Evolutionary conservation across 139 green algal genomes (phyloP), one percentile per base, ranked within the genome.

Genomic region (Micromonas commoda): DNA sequence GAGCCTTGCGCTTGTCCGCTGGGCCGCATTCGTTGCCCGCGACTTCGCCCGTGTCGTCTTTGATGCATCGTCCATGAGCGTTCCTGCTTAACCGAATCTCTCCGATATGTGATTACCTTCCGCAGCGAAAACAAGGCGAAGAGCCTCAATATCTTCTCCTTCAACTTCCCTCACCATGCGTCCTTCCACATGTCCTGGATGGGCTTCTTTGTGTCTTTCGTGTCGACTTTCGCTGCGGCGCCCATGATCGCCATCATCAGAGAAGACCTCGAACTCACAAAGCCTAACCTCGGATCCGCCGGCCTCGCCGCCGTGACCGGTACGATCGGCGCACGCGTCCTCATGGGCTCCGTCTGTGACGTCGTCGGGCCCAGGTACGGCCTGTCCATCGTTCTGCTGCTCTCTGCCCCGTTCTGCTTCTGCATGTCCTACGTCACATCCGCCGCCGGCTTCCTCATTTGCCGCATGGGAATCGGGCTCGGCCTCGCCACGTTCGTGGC

Each of bases 141-240:
- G 61, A 57, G 73, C 19, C 60, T 93, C 5, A 88, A 86, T 33
- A 63, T 91, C 29, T 89, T 78, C 23, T 86, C 75, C 2, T 75
- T 88, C 21, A 52, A 70, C 2, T 64, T 53, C 38, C 87, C 88
- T 31, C 90, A 94, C 81, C 89, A 91, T 75, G 60, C 76, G 2
- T 76, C 87, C 13, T 93, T 93, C 77, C 91, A 96, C 64, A 74
- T 96, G 0, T 92, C 87, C 0, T 97, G 93, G 93, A 79, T 96
- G 23, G 79, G 82, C 26, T 97, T 97, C 87, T 94, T 96, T 80
- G 78, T 90, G 5, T 89, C 90, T 21, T 98, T 98, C 86, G 73
- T 96, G 6, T 93, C 92, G 23, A 93, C 91, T 9, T 98, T 98
- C 77, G 91, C 93, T 1, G 88, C 90, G 0, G 90, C 90, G 1